phyloP scores from a whole-genome alignment of 208 protist genomes.

The Trypanosoma caninum region DNA sequence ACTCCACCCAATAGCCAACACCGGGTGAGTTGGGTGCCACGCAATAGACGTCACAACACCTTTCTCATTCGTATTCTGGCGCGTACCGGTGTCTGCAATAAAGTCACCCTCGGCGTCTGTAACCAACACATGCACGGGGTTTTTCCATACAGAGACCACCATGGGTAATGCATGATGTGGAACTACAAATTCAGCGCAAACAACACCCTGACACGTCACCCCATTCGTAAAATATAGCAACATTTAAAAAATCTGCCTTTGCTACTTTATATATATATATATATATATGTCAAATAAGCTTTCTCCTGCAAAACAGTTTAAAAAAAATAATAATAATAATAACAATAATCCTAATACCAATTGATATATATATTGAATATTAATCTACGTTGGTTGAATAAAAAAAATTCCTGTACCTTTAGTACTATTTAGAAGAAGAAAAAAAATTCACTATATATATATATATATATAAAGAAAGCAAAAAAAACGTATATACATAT shows the following conservation, averaged over 20 bases:
- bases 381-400: no score
- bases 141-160: slow-evolving; percentile 63
- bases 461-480: no score
- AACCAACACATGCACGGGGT: slow-evolving; percentile 64
- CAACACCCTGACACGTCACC: slow-evolving; percentile 47
- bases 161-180: slow-evolving; percentile 57
- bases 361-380: no score
- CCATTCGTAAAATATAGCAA: slow-evolving; percentile 72
- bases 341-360: no score
- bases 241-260: slow-evolving; percentile 27
- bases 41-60: slow-evolving; percentile 45
- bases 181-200: slow-evolving; percentile 50
- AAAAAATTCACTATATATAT: no score
- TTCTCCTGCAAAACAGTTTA: background rate
- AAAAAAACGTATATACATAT: no score
- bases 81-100: slow-evolving; percentile 40
- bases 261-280: background rate
- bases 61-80: slow-evolving; percentile 16
- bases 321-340: no score
- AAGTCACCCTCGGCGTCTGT: slow-evolving; percentile 79
- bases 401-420: no score
- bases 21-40: slow-evolving; percentile 80
- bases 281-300: background rate
- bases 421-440: no score
- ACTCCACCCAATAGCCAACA: slow-evolving; percentile 83